A percentile compares a stretch with the other conserved stretches of the same genome.
These are phyloP conservation scores for Teratosphaeria viscida DNA, from an alignment of 2,329 filamentous ascomycete species.

Conservation along the genomic window DNA sequence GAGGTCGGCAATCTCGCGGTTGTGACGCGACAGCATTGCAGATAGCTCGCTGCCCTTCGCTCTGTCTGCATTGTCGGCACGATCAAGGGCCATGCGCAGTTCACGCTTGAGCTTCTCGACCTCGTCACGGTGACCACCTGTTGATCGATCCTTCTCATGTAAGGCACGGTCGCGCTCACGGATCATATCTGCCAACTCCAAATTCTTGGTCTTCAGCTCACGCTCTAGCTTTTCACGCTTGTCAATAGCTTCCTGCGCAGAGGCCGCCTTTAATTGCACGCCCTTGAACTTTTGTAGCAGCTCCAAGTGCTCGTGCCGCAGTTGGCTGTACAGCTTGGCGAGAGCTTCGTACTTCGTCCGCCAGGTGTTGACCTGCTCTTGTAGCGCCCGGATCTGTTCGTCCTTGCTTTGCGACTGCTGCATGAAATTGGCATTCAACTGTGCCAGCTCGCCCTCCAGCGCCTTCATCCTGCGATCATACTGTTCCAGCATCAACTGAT, in stretches of 20 bases:
- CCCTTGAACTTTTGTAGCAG: conserved; percentile 92
- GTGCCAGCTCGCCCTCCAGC: conserved; percentile 73
- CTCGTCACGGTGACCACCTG: conserved; percentile 82
- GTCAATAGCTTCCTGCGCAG: conserved; percentile 93
- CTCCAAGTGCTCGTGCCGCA: conserved; percentile 89
- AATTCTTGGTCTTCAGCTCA: conserved; percentile 97
- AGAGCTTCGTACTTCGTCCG: conserved; percentile 91
- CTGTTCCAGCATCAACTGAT: conserved; percentile 93
- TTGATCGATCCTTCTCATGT: conserved; percentile 83
- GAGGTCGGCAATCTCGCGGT: conserved; percentile 91
- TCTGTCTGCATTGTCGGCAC: conserved; percentile 82
- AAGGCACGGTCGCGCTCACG: conserved; percentile 86
- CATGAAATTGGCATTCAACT: conserved; percentile 71
- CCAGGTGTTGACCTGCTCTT: conserved; percentile 98
- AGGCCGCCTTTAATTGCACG: conserved; percentile 91
- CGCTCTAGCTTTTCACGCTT: conserved; percentile 88
- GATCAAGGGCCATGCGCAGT: conserved; percentile 80
- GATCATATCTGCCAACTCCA: conserved; percentile 98
- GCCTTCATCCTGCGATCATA: conserved; percentile 91
- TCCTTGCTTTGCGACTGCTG: conserved; percentile 85
- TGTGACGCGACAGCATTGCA: conserved; percentile 88
- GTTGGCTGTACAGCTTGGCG: conserved; percentile 92
- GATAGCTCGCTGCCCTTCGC: conserved; percentile 93
- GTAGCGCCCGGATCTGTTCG: conserved; percentile 82
- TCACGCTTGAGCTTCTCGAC: conserved; percentile 90